Evolutionary conservation across 2,329 filamentous ascomycete species (phyloP).

Genomic region (Aspergillus pseudoterreus): DNA sequence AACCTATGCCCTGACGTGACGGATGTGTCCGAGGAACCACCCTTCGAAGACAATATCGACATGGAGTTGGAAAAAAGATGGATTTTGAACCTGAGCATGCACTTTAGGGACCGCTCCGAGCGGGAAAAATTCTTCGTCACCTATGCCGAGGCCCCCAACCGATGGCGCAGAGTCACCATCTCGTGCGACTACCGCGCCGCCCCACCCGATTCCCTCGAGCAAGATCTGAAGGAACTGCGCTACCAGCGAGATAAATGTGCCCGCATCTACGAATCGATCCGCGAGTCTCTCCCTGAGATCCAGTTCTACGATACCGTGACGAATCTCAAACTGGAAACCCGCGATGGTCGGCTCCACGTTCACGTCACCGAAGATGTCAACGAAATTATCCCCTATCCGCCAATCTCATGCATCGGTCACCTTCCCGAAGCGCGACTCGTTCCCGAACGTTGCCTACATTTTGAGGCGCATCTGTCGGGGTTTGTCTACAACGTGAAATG

Average conservation of each 20-base stretch:
- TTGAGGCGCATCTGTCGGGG: constrained; percentile 90
- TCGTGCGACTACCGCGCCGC: constrained; percentile 88
- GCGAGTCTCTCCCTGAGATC: constrained; percentile 86
- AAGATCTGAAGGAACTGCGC: constrained; percentile 70
- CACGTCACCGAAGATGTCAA: constrained; percentile 97
- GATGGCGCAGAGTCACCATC: constrained; percentile 85
- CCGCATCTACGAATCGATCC: constrained; percentile 90
- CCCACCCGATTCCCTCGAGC: constrained; percentile 76
- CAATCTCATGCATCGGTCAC: constrained; percentile 68
- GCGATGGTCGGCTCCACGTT: constrained; percentile 82
- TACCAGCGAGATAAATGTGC: constrained; percentile 90
- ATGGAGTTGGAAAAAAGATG: constrained; percentile 82
- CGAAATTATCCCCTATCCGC: constrained; percentile 87
- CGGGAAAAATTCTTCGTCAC: constrained; percentile 98
- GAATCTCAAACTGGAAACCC: constrained; percentile 89
- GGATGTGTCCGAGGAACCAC: constrained; percentile 20
- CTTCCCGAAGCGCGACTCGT: constrained; percentile 49
- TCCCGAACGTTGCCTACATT: constrained; percentile 72
- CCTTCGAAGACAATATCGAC: constrained; percentile 51
- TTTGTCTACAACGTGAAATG: constrained; percentile 93
- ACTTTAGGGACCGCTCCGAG: constrained; percentile 88
- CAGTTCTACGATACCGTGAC: constrained; percentile 96
- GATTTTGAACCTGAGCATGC: constrained; percentile 98
- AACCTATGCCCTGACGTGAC: constrained; percentile 23
- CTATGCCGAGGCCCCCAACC: constrained; percentile 73